Conservation (phyloP, 495 filamentous ascomycete genomes). For the Annulohypoxylon maeteangense region DNA sequence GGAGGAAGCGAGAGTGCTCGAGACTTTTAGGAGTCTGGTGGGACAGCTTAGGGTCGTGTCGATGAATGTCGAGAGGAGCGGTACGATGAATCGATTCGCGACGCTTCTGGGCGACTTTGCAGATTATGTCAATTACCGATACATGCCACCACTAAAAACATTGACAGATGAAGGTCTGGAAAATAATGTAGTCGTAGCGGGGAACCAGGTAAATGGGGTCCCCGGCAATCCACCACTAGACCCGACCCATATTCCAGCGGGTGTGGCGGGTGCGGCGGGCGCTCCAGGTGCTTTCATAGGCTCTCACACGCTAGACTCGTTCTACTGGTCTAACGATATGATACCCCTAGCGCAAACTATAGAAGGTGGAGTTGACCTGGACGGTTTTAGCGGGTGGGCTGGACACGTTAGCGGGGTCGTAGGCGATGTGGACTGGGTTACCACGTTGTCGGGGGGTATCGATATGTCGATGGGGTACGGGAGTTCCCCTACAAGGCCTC, state of each 20-base stretch:
- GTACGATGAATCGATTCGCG: constrained; percentile 30
- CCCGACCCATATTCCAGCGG: neutral
- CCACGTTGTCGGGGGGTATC: neutral
- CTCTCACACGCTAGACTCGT: constrained; percentile 10
- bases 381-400: constrained; percentile 15
- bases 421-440: constrained; percentile 16
- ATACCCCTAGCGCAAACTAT: constrained; percentile 22
- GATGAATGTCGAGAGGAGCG: constrained; percentile 15
- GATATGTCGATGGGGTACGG: constrained; percentile 23
- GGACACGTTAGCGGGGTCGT: neutral
- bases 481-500: neutral
- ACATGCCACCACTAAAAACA: neutral
- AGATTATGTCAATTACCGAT: constrained; percentile 28
- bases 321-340: constrained; percentile 30
- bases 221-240: neutral
- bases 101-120: constrained; percentile 22
- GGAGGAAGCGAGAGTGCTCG: neutral
- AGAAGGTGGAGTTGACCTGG: constrained; percentile 15
- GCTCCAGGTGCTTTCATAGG: neutral
- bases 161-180: neutral
- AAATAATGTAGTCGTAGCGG: neutral
- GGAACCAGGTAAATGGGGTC: neutral
- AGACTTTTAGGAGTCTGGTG: neutral
- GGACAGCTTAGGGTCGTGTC: constrained; percentile 13
- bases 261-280: too few species aligned